phyloP scores from a whole-genome alignment of 305 asterid genomes.

The Solanum hybrid region DNA sequence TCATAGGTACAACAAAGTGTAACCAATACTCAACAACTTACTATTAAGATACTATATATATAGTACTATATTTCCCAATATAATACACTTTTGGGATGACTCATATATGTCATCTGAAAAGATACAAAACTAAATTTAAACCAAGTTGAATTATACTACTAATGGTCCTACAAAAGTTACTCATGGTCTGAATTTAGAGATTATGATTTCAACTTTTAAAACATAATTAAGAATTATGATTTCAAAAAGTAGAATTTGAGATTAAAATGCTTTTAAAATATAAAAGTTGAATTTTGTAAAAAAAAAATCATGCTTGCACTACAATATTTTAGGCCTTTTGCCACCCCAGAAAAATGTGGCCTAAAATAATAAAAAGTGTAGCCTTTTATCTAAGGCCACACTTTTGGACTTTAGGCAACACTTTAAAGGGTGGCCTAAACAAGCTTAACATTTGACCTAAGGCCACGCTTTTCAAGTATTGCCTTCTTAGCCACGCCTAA shows the following conservation, averaged over 20 bases:
- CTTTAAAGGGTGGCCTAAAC: too few relatives aligned
- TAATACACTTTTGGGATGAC: not conserved
- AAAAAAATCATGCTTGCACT: not conserved
- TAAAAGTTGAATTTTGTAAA: too few relatives aligned
- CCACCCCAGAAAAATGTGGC: too few relatives aligned
- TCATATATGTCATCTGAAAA: not conserved
- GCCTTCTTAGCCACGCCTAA: too few relatives aligned
- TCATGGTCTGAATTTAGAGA: not conserved
- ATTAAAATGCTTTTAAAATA: not conserved
- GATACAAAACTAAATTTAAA: not conserved
- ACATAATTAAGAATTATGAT: not conserved
- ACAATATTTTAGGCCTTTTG: too few relatives aligned
- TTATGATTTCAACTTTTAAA: not conserved
- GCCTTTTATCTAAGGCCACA: too few relatives aligned
- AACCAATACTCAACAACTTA: not conserved
- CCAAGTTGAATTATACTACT: not conserved
- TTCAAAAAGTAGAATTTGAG: not conserved
- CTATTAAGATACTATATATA: not conserved
- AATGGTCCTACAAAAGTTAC: not conserved
- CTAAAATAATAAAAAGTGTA: too few relatives aligned
- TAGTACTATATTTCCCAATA: not conserved
- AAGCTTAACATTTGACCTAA: too few relatives aligned
- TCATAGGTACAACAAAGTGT: not conserved
- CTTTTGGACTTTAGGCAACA: too few relatives aligned
- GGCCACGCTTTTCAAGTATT: too few relatives aligned